Percentiles rank a stretch among this genome's conserved stretches.
phyloP scores from a whole-genome alignment of 2,329 filamentous ascomycete genomes.

The Pseudogymnoascus sp. region DNA sequence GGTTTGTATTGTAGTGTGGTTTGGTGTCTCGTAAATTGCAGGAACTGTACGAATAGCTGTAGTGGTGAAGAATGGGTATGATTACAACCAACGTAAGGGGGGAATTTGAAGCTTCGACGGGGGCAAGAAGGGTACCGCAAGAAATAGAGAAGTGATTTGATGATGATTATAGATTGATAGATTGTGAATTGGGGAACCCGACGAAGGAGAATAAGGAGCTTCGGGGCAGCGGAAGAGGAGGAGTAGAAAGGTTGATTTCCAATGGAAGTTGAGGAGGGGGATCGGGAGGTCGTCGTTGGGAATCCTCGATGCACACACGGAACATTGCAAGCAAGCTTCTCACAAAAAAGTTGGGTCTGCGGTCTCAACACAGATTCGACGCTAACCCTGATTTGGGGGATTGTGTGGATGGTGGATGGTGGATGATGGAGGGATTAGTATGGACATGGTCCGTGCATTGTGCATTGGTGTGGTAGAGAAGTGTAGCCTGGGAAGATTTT shows the following conservation, averaged over 20 bases:
- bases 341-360: conserved; percentile 7
- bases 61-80: neutral
- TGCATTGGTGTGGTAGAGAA: neutral
- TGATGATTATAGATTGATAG: conserved; percentile 7
- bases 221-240: neutral
- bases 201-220: neutral
- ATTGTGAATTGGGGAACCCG: neutral
- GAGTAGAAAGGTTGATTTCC: neutral
- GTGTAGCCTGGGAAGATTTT: neutral
- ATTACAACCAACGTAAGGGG: conserved; percentile 8
- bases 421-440: neutral
- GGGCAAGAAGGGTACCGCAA: neutral
- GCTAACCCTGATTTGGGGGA: neutral
- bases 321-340: neutral
- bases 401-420: no score
- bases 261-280: neutral
- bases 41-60: neutral
- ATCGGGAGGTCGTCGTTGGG: neutral
- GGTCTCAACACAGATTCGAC: conserved; percentile 3
- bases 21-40: neutral
- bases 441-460: neutral
- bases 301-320: neutral
- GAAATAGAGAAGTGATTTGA: neutral
- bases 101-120: conserved; percentile 2
- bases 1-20: neutral